Evolutionary conservation across 345 rosid genomes (phyloP).

Genomic region (Salix dunnii): DNA sequence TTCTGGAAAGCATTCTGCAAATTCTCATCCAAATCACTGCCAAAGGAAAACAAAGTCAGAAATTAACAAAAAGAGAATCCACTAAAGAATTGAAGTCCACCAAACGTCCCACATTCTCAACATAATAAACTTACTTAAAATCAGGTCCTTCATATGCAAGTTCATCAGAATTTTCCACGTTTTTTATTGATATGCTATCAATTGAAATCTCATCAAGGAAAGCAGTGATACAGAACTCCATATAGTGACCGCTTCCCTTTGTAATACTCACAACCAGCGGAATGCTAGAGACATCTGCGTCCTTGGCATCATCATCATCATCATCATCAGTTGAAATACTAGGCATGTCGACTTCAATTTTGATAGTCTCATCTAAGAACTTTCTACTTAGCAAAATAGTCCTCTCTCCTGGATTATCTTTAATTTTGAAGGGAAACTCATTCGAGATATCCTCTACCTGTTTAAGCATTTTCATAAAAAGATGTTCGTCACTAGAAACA

Average conservation of each 20-base stretch:
- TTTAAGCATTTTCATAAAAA: not conserved
- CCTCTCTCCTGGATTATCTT: constrained; percentile 57
- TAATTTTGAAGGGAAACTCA: constrained; percentile 51
- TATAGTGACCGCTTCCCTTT: constrained; percentile 33
- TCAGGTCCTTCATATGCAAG: constrained; percentile 72
- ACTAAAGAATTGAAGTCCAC: not conserved
- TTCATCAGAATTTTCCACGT: constrained; percentile 31
- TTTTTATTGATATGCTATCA: constrained; percentile 48
- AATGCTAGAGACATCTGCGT: constrained; percentile 15
- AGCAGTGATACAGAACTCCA: constrained; percentile 58
- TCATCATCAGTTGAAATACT: constrained; percentile 18
- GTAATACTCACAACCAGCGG: constrained; percentile 50
- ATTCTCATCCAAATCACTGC: constrained; percentile 68
- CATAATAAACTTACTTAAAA: constrained; percentile 38
- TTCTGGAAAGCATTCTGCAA: constrained; percentile 59
- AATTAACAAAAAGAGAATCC: not conserved
- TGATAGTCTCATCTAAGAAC: constrained; percentile 44
- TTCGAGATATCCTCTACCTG: constrained; percentile 36
- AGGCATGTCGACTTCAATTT: constrained; percentile 49
- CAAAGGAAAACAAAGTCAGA: not conserved
- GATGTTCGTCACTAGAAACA: not conserved
- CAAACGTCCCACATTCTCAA: not conserved
- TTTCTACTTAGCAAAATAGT: constrained; percentile 39
- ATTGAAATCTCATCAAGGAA: constrained; percentile 47
- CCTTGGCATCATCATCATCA: constrained; percentile 22